These are phyloP conservation scores for Amylocystis lapponica DNA, from an alignment of 768 basidiomycete species.

Conservation along the genomic window DNA sequence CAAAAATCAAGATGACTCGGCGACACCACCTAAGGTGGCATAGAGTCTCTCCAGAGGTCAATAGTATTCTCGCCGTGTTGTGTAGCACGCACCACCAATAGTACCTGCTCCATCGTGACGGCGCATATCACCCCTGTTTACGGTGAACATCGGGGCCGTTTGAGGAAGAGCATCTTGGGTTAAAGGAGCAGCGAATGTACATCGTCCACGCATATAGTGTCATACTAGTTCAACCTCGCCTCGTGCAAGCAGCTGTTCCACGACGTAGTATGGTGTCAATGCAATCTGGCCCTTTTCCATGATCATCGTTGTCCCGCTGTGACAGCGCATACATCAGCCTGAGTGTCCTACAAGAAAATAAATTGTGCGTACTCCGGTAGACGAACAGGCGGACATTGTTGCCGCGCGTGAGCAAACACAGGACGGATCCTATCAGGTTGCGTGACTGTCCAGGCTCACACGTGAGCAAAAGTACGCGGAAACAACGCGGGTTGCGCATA, in stretches of 20 bases:
- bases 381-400: constrained; percentile 58
- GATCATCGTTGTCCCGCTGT: constrained; percentile 64
- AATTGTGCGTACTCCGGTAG: constrained; percentile 57
- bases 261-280: constrained; percentile 66
- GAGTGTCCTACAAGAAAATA: not conserved
- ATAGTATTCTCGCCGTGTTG: no score
- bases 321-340: not conserved
- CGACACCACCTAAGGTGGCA: no score
- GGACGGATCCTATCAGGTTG: constrained; percentile 71
- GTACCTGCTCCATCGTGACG: no score
- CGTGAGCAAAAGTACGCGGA: constrained; percentile 3
- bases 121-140: no score
- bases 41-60: no score
- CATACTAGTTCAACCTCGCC: constrained; percentile 77
- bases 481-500: constrained; percentile 27
- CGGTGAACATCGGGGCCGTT: no score
- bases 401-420: constrained; percentile 77
- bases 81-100: no score
- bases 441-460: constrained; percentile 46
- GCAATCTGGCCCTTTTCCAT: constrained; percentile 82
- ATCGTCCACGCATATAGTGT: no score
- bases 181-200: not conserved
- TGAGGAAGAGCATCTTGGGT: no score
- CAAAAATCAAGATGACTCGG: no score
- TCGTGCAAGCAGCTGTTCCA: constrained; percentile 66